Percentiles rank a stretch among this genome's conserved stretches.
phyloP scores from a whole-genome alignment of 202 grass and related monocot species.

The Schoenoplectus tabernaemontani region DNA sequence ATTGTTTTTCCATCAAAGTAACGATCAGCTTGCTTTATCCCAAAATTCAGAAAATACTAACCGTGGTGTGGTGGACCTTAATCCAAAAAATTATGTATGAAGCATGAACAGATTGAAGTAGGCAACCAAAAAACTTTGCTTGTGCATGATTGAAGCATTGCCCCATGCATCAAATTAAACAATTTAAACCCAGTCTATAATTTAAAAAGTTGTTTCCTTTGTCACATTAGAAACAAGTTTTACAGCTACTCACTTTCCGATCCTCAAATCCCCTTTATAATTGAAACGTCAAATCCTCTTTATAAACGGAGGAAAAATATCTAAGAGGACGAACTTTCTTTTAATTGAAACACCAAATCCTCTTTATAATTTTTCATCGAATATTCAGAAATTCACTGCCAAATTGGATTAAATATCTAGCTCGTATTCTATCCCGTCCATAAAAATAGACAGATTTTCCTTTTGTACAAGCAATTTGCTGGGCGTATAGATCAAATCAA shows the following conservation, averaged over 20 bases:
- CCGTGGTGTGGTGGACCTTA: no score
- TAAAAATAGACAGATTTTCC: constrained; percentile 27
- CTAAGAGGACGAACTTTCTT: background rate
- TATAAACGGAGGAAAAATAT: background rate
- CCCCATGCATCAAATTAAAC: background rate
- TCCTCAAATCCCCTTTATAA: background rate
- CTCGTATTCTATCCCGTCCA: constrained; percentile 17
- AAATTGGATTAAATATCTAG: background rate
- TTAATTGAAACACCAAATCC: background rate
- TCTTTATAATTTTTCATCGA: background rate
- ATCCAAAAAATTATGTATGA: background rate
- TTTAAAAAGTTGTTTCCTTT: background rate
- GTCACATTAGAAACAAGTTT: background rate
- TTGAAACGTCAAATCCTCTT: background rate
- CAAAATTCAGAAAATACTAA: background rate
- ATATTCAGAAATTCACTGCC: background rate
- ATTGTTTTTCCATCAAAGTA: background rate
- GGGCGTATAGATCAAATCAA: constrained; percentile 10
- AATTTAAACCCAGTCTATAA: background rate
- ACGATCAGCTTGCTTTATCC: background rate
- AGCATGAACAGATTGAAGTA: background rate
- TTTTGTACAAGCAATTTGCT: constrained; percentile 23
- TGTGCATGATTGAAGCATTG: background rate
- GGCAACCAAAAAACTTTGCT: background rate
- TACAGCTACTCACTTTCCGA: background rate